Evolutionary conservation across 2,329 filamentous ascomycete genomes (phyloP), one percentile per base, ranked within the genome.

Genomic region (Apiospora arundinis): DNA sequence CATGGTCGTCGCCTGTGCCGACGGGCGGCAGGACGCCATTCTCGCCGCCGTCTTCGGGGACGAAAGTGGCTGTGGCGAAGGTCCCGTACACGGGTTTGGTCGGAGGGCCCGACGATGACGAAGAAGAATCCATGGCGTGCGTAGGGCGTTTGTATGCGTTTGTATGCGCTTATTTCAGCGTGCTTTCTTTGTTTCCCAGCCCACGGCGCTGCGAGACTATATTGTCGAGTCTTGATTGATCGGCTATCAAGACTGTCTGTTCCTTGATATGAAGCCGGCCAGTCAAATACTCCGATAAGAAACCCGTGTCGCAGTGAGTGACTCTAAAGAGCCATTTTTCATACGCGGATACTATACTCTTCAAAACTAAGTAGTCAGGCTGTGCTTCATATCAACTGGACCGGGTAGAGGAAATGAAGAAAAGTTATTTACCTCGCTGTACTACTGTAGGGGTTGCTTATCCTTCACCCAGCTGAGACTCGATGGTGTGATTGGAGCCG

Each of bases 1-100:
- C 80, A 72, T 81, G 76, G 28, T 70, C 71, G 16, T 7, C 32
- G 21, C 8, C 7, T 1, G 42, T 4, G 11, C 21, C 11, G 21
- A 18, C 63, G 40, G 8, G 32, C 18, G 21, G 32, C 56, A 40
- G 56, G 56, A 63, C 18, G 56, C 56, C 56, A n/a, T 32, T 63
- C 56, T 63, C 56, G 37, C 56, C 56, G 56, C 56, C 56, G 56
- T 63, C 56, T 21, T 40, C 56, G 32, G 52, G 25, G 25, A 25
- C 28, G 18, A 63, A 12, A 21, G 56, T 63, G 56, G 56, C 18
- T n/a, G 56, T 21, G 56, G 28, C 40, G 18, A 63, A 63, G 11
- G 56, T 63, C 9, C 56, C 56, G 11, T 63, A 63, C 21, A 40
- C 56, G 56, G 56, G 32, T 40, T 63, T 63, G 32, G 18, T 16